Evolutionary conservation across 306 rosid genomes (phyloP).

Genomic region (Fagus crenata): DNA sequence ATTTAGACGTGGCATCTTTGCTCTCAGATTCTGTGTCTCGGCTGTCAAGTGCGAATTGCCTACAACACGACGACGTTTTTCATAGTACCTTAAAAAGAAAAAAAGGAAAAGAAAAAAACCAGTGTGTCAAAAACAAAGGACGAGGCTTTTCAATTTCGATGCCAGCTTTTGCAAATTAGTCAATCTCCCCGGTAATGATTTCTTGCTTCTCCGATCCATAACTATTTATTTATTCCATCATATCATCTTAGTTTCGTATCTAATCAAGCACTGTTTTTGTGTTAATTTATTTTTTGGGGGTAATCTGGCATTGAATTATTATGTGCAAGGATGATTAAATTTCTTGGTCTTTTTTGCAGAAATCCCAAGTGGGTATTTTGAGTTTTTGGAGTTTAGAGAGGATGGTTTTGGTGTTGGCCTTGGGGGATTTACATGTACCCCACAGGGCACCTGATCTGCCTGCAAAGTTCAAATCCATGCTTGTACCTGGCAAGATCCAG

Average conservation of each 20-base stretch:
- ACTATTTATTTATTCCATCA: background rate
- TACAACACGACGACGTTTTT: too few species aligned
- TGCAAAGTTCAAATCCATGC: constrained; percentile 99
- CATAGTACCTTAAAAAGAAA: too few species aligned
- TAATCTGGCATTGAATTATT: background rate
- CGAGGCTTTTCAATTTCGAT: background rate
- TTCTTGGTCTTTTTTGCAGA: constrained; percentile 12
- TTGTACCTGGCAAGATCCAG: constrained; percentile 98
- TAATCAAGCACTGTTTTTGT: background rate
- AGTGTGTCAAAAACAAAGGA: background rate
- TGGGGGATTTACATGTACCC: constrained; percentile 97
- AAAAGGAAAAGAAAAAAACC: too few species aligned
- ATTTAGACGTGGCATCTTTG: too few species aligned
- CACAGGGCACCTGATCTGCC: constrained; percentile 99
- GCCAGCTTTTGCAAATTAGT: constrained; percentile 23
- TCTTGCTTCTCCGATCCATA: background rate
- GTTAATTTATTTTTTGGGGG: background rate
- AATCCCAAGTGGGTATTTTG: constrained; percentile 31
- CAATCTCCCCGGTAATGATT: constrained; percentile 14
- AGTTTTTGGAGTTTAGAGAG: constrained; percentile 41
- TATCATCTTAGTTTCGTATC: background rate
- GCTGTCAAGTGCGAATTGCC: too few species aligned
- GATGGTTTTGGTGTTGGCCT: constrained; percentile 96
- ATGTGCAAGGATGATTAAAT: background rate
- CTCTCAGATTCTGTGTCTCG: too few species aligned